A percentile compares a stretch with the other conserved stretches of the same genome.
These are phyloP conservation scores for Bipolaris oryzae DNA, from an alignment of 2,329 filamentous ascomycete species.

Conservation along the genomic window DNA sequence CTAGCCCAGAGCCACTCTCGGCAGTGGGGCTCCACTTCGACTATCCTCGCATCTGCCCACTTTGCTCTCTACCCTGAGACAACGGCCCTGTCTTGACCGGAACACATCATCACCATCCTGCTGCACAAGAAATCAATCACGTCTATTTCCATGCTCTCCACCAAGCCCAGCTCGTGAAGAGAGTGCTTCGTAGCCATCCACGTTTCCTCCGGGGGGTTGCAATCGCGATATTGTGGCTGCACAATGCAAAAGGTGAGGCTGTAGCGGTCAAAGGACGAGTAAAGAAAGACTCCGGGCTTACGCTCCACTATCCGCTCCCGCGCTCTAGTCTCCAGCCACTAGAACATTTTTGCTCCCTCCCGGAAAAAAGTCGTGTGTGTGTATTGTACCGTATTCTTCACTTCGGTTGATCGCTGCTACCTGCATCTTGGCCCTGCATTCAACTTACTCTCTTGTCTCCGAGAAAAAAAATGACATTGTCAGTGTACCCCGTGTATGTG, in stretches of 20 bases:
- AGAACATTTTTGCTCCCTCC: slow-evolving; percentile 3
- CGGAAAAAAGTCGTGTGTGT: no score
- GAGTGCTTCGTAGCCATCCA: background rate
- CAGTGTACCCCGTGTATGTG: background rate
- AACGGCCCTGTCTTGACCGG: slow-evolving; percentile 31
- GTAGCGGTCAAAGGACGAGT: slow-evolving; percentile 33
- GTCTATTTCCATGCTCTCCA: slow-evolving; percentile 14
- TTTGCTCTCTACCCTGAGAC: slow-evolving; percentile 30
- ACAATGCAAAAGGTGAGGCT: slow-evolving; percentile 34
- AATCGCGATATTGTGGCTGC: slow-evolving; percentile 24
- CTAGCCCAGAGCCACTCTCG: slow-evolving; percentile 13
- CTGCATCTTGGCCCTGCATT: no score
- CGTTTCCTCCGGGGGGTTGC: no score
- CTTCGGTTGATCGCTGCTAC: background rate
- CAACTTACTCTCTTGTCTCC: no score
- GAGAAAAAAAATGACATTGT: no score
- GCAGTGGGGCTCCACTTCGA: slow-evolving; percentile 26
- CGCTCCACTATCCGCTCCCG: slow-evolving; percentile 31
- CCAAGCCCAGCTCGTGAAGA: slow-evolving; percentile 33
- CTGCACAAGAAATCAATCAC: slow-evolving; percentile 18
- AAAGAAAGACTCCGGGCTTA: slow-evolving; percentile 34
- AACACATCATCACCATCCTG: slow-evolving; percentile 22
- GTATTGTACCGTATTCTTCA: background rate
- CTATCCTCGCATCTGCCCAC: slow-evolving; percentile 15
- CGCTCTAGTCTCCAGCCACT: slow-evolving; percentile 28